These are phyloP conservation scores for Pseudonitzschia multistriata DNA, from an alignment of 108 stramenopile genomes.

Conservation along the genomic window DNA sequence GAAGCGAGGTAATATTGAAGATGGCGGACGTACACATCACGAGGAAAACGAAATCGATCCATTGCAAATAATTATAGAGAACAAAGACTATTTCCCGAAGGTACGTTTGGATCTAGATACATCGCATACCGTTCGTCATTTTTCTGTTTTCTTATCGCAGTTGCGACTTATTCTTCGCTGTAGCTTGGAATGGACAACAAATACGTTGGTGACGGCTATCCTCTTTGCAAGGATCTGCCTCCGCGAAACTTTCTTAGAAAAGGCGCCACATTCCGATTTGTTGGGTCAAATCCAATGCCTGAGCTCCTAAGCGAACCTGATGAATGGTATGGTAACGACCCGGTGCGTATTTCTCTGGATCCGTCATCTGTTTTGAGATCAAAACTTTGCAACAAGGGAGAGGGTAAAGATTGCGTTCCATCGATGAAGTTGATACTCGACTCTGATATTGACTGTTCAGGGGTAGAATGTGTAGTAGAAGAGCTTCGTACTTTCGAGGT, in stretches of 20 bases:
- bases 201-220: slow-evolving; percentile 70
- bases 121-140: neutral
- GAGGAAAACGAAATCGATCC: slow-evolving; percentile 27
- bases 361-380: slow-evolving; percentile 36
- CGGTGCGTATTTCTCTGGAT: neutral
- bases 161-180: slow-evolving; percentile 47
- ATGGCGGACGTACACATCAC: neutral
- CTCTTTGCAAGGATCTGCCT: slow-evolving; percentile 49
- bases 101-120: neutral
- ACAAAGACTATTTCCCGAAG: slow-evolving; percentile 72
- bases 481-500: slow-evolving; percentile 55
- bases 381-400: slow-evolving; percentile 38
- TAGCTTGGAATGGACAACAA: slow-evolving; percentile 53
- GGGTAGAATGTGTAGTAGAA: slow-evolving; percentile 56
- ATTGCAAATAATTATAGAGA: slow-evolving; percentile 19
- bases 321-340: slow-evolving; percentile 23
- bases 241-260: slow-evolving; percentile 47
- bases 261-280: slow-evolving; percentile 49
- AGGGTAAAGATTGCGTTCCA: slow-evolving; percentile 35
- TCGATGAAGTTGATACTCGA: slow-evolving; percentile 40
- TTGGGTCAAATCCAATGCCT: slow-evolving; percentile 30
- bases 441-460: slow-evolving; percentile 41
- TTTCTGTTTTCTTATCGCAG: neutral
- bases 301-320: slow-evolving; percentile 16
- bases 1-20: slow-evolving; percentile 39